Base-by-base conservation (phyloP, 768 basidiomycete species). In the Lactifluus pinguis region DNA sequence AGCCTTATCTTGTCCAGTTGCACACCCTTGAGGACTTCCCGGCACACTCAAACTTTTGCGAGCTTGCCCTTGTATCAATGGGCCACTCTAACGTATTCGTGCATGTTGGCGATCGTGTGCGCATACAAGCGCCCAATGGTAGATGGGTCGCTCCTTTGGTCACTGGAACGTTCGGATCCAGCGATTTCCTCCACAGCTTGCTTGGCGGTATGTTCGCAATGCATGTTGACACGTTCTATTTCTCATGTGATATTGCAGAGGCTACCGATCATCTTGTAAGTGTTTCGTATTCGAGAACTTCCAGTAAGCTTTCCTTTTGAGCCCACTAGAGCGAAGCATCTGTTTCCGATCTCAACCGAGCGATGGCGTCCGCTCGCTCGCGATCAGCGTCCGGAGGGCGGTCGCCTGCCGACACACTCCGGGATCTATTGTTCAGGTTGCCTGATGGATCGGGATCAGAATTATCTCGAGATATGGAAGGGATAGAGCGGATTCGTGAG, bases 11-110 rank as follows among this genome's bases (percentile, higher is more conserved):
- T 34, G 25, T 56, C n/a, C 63, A 88, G 86, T 74, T 89, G 10
- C 89, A 90, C 64, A 89, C 87, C 1, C 79, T 89, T 6, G 92
- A 94, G 69, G 92, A 97, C 69, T 94, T 89, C 70, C 75, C 90
- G 3, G 91, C 93, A 0, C 94, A 97, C 70, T 88, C 86, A 57
- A 90, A 95, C 75, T 95, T 89, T 70, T 91, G 88, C 76, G 93
- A 97, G 72, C 77, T 95, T 10, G 78, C 83, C 0, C 80, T 98
- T 13, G 81, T 86, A 39, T 76, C 79, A 0, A 75, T 92, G 75
- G 95, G 94, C 0, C 76, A 93, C 70, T 65, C 71, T 0, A 76
- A 92, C 47, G 85, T 95, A 3, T 98, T 97, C 73, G 71, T 83
- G 32, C 94, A 98, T 66, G 89, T 95, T 36, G 95, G 95, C 5